Conservation (phyloP, 352 stramenopile genomes). For the Phytophthora cryptogea region DNA sequence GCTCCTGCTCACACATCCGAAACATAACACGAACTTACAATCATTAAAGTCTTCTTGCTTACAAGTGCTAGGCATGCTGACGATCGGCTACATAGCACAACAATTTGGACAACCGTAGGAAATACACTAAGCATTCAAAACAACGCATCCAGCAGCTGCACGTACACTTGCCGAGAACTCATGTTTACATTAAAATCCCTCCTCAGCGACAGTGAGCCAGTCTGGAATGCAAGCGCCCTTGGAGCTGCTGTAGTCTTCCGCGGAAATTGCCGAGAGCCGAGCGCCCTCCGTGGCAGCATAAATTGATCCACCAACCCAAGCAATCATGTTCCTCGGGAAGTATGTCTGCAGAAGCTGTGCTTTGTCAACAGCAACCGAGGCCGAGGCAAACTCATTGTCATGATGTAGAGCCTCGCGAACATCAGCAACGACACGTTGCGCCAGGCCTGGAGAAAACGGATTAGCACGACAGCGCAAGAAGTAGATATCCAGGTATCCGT, state of each 20-base stretch:
- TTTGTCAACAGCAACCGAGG: slow-evolving; percentile 34
- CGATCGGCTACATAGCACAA: slow-evolving; percentile 13
- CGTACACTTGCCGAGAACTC: neutral
- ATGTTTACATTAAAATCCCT: slow-evolving; percentile 27
- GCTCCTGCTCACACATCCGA: slow-evolving; percentile 11
- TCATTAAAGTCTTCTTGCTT: slow-evolving; percentile 2
- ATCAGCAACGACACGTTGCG: slow-evolving; percentile 53
- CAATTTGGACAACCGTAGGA: slow-evolving; percentile 16
- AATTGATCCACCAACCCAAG: slow-evolving; percentile 80
- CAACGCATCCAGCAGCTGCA: neutral
- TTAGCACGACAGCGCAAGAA: neutral
- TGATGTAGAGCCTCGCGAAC: slow-evolving; percentile 40
- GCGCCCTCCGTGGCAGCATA: slow-evolving; percentile 69
- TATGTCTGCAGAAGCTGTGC: slow-evolving; percentile 47
- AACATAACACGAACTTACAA: slow-evolving; percentile 2
- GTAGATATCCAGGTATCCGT: neutral
- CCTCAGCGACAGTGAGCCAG: slow-evolving; percentile 69
- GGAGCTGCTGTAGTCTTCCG: slow-evolving; percentile 53
- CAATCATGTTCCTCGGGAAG: slow-evolving; percentile 77
- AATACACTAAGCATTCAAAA: slow-evolving; percentile 27
- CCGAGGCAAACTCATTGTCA: slow-evolving; percentile 47
- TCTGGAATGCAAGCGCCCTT: slow-evolving; percentile 48
- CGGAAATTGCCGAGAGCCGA: slow-evolving; percentile 46
- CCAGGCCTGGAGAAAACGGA: slow-evolving; percentile 46
- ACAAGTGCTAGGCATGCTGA: neutral